Conservation (phyloP, 2,329 filamentous ascomycete species). For the Exserohilum rostratum region DNA sequence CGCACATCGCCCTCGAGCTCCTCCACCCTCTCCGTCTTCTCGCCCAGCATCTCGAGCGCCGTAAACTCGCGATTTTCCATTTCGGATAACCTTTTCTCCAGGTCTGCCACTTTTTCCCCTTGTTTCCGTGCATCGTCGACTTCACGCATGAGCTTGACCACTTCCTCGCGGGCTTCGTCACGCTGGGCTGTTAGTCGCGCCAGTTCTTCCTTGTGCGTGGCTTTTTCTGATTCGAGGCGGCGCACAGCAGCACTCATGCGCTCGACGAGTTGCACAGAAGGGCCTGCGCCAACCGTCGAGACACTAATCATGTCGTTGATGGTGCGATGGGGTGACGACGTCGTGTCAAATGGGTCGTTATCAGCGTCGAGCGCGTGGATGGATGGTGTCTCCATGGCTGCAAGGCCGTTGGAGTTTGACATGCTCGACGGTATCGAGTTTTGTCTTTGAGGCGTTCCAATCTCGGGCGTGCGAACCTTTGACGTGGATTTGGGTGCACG, state of each 20-base stretch:
- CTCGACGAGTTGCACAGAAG: slow-evolving; percentile 93
- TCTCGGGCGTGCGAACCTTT: slow-evolving; percentile 45
- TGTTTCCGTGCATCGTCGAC: slow-evolving; percentile 71
- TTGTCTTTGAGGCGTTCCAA: slow-evolving; percentile 42
- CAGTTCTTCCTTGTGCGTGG: slow-evolving; percentile 85
- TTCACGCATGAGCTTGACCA: slow-evolving; percentile 89
- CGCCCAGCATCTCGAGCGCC: slow-evolving; percentile 90
- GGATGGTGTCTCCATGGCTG: slow-evolving; percentile 53
- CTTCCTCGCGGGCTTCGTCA: slow-evolving; percentile 88
- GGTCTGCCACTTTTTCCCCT: slow-evolving; percentile 63
- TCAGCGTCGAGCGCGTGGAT: slow-evolving; percentile 50
- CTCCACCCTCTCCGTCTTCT: slow-evolving; percentile 95
- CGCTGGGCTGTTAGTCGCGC: slow-evolving; percentile 79
- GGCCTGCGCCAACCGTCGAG: slow-evolving; percentile 87
- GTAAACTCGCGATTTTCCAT: slow-evolving; percentile 84
- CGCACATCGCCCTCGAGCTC: slow-evolving; percentile 87
- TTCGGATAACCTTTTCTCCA: slow-evolving; percentile 71
- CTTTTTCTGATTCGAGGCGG: slow-evolving; percentile 88
- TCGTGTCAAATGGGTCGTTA: slow-evolving; percentile 61
- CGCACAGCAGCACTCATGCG: slow-evolving; percentile 94
- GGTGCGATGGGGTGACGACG: slow-evolving; percentile 69
- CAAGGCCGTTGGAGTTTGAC: slow-evolving; percentile 45
- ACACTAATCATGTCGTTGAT: slow-evolving; percentile 79
- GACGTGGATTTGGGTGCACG: slow-evolving; percentile 37
- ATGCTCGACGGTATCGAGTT: slow-evolving; percentile 43